phyloP scores from a whole-genome alignment of 2,329 filamentous ascomycete genomes.

The Coniochaeta sp. region DNA sequence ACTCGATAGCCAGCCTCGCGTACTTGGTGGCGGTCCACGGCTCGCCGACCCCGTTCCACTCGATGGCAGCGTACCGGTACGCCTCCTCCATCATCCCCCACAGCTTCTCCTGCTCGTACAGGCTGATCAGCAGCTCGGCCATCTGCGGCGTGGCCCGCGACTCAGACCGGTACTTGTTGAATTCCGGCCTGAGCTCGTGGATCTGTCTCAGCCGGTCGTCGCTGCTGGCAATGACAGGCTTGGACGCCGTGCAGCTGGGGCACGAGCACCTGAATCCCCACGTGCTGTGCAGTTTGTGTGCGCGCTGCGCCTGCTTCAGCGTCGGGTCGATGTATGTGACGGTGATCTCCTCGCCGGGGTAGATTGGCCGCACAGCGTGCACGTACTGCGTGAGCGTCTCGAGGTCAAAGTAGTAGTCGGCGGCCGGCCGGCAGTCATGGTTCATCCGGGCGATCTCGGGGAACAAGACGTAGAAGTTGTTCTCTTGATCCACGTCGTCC shows the following conservation, averaged over 20 bases:
- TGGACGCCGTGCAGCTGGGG: slow-evolving; percentile 25
- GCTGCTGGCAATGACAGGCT: slow-evolving; percentile 20
- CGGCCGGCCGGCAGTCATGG: slow-evolving; percentile 37
- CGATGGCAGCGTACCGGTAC: slow-evolving; percentile 28
- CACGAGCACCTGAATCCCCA: slow-evolving; percentile 36
- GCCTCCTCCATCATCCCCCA: slow-evolving; percentile 25
- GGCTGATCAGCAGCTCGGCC: slow-evolving; percentile 29
- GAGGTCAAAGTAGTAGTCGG: slow-evolving; percentile 33
- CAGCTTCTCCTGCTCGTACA: slow-evolving; percentile 32
- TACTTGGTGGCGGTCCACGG: slow-evolving; percentile 29
- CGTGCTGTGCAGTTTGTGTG: slow-evolving; percentile 18
- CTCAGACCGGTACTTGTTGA: slow-evolving; percentile 20
- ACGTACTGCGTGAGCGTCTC: slow-evolving; percentile 29
- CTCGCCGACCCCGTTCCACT: slow-evolving; percentile 30
- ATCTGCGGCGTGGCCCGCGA: slow-evolving; percentile 26
- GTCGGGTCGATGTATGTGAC: slow-evolving; percentile 33
- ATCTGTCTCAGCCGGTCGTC: slow-evolving; percentile 30
- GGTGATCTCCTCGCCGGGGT: slow-evolving; percentile 33
- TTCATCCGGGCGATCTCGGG: slow-evolving; percentile 34
- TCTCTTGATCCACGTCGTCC: slow-evolving; percentile 18
- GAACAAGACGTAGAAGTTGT: slow-evolving; percentile 29
- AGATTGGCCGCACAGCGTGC: slow-evolving; percentile 30
- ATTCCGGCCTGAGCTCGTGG: slow-evolving; percentile 17
- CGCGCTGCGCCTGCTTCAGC: slow-evolving; percentile 20
- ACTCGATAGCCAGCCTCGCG: slow-evolving; percentile 28